Percentiles rank a stretch among this genome's conserved stretches.
Evolutionary conservation across 2,329 filamentous ascomycete genomes (phyloP).

Genomic region (Diaporthe helianthi): DNA sequence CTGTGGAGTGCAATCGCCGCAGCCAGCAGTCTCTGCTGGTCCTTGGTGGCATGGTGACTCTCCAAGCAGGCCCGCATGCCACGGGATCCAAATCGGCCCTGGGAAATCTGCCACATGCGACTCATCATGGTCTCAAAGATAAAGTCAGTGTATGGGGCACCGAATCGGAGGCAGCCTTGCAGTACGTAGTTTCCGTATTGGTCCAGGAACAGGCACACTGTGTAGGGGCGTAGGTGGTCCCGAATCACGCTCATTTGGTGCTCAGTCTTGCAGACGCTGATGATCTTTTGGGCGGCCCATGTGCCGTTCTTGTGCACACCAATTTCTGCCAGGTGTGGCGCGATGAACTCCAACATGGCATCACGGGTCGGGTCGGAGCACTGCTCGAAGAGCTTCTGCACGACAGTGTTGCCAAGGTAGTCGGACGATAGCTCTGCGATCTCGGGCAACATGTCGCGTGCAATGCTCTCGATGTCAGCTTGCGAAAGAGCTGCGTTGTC

Average conservation of each 20-base stretch:
- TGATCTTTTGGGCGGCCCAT: slow-evolving; percentile 99
- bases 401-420: slow-evolving; percentile 98
- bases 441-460: slow-evolving; percentile 92
- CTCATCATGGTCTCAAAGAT: slow-evolving; percentile 98
- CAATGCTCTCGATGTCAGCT: slow-evolving; percentile 90
- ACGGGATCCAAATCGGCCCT: slow-evolving; percentile 91
- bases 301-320: slow-evolving; percentile 99
- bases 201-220: slow-evolving; percentile 90
- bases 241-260: slow-evolving; percentile 85
- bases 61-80: slow-evolving; percentile 97
- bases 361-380: slow-evolving; percentile 91
- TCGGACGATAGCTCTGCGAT: slow-evolving; percentile 94
- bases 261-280: slow-evolving; percentile 89
- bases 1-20: slow-evolving; percentile 96
- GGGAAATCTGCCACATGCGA: slow-evolving; percentile 90
- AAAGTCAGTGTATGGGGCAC: slow-evolving; percentile 87
- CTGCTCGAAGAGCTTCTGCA: slow-evolving; percentile 97
- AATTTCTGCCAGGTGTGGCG: slow-evolving; percentile 93
- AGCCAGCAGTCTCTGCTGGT: slow-evolving; percentile 94
- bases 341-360: slow-evolving; percentile 87
- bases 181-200: slow-evolving; percentile 99
- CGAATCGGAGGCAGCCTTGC: slow-evolving; percentile 94
- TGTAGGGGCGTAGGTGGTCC: slow-evolving; percentile 83
- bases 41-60: slow-evolving; percentile 92
- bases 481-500: slow-evolving; percentile 90